Evolutionary conservation across 2,329 filamentous ascomycete species (phyloP), one percentile per base, ranked within the genome.

Genomic region (Phialocephala sp.): DNA sequence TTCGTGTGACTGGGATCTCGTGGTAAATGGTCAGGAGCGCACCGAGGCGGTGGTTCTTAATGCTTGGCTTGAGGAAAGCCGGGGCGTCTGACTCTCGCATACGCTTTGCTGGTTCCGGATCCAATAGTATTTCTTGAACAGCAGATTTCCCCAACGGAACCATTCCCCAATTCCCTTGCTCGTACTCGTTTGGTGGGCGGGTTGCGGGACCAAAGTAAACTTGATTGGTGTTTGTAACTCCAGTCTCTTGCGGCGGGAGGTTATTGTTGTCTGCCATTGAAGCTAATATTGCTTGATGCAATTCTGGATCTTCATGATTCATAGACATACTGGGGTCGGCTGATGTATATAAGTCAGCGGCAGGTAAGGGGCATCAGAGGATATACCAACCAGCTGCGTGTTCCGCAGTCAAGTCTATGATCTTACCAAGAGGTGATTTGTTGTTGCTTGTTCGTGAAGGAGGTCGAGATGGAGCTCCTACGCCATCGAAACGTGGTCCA

Each of bases 161-260:
- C 84, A 90, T 83, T 12, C 83, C 85, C 87, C 87, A 90, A 68
- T 84, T 80, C 56, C 79, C 79, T 32, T 80, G 74, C 45, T 88
- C 83, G 68, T 89, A 89, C 45, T 88, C 83, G 68, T 89, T 89
- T 43, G 84, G 79, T 1, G 77, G 72, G 41, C 86, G 80, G 54
- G 82, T 87, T 4, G 87, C 86, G 0, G 87, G 87, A 1, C 87
- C 87, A 76, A 90, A 89, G 55, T 83, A 73, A 4, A 81, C 80
- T n/a, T 77, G 69, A 50, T 77, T 78, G 35, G 70, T 71, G 27
- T 60, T 68, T 41, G 79, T 79, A 8, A 87, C 71, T 15, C 85
- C 85, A 1, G 79, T 79, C 73, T 88, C 85, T 69, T 87, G 85
- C 4, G 78, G 79, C 37, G 76, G 69, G 24, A 77, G 27, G 6